A percentile compares a stretch with the other conserved stretches of the same genome.
These are phyloP conservation scores for Kwoniella sp. DNA, from an alignment of 768 basidiomycete genomes.

Conservation along the genomic window DNA sequence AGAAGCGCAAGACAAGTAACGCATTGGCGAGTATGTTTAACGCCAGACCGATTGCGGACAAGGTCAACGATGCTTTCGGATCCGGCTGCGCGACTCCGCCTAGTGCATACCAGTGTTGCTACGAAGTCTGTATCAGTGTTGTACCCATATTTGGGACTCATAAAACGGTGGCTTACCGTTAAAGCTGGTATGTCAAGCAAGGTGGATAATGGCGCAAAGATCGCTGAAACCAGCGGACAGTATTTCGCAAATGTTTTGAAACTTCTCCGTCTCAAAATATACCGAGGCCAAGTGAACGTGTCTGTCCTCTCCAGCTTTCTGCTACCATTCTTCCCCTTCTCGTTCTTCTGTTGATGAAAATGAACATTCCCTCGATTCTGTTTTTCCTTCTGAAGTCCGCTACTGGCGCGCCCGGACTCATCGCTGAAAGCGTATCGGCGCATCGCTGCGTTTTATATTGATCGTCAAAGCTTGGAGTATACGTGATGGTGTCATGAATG, in stretches of 20 bases:
- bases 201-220: slow-evolving; percentile 56
- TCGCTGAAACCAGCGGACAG: slow-evolving; percentile 53
- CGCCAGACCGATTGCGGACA: slow-evolving; percentile 47
- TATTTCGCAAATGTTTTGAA: slow-evolving; percentile 33
- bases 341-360: background rate
- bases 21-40: slow-evolving; percentile 55
- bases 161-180: slow-evolving; percentile 34
- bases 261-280: slow-evolving; percentile 7
- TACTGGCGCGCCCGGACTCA: background rate
- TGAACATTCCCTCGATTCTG: background rate
- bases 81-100: slow-evolving; percentile 47
- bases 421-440: background rate
- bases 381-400: background rate
- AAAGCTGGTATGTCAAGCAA: slow-evolving; percentile 57
- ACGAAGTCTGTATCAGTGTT: background rate
- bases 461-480: background rate
- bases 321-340: background rate
- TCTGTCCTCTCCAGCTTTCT: background rate
- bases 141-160: no score
- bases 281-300: slow-evolving; percentile 18
- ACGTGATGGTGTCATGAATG: background rate
- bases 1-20: slow-evolving; percentile 55
- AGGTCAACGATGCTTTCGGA: slow-evolving; percentile 37
- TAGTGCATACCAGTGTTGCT: slow-evolving; percentile 53
- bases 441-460: background rate